Evolutionary conservation across 192 early-diverging fungal species (phyloP).

Genomic region (Rhizoclosmatium sp.): DNA sequence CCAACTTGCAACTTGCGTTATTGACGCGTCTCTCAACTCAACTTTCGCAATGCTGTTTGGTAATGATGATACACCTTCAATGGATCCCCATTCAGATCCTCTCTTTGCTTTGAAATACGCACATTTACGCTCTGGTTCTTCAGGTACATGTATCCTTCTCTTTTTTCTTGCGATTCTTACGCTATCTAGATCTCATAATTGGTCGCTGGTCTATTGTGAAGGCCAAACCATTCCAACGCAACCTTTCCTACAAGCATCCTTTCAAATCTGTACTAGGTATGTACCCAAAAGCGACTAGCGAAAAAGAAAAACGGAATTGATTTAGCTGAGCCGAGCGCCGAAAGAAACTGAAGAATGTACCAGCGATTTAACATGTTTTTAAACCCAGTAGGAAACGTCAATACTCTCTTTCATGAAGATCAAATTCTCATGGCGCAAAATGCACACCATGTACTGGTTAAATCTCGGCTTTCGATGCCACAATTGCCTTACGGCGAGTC

Average conservation of each 20-base stretch:
- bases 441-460: neutral
- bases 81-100: too few species aligned
- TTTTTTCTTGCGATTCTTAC: neutral
- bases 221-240: constrained; percentile 13
- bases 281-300: too few species aligned
- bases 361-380: too few species aligned
- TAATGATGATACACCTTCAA: too few species aligned
- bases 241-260: constrained; percentile 2
- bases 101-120: neutral
- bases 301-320: too few species aligned
- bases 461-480: constrained; percentile 1
- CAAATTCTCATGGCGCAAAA: constrained; percentile 3
- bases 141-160: neutral
- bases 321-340: neutral
- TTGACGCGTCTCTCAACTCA: too few species aligned
- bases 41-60: too few species aligned
- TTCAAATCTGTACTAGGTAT: constrained; percentile 16
- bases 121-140: neutral
- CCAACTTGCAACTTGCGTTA: too few species aligned
- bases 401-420: neutral
- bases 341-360: too few species aligned
- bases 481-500: constrained; percentile 1
- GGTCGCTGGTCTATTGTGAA: constrained; percentile 8
- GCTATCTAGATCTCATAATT: constrained; percentile 9
- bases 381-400: neutral